A percentile compares a stretch with the other conserved stretches of the same genome.
phyloP scores from a whole-genome alignment of 495 filamentous ascomycete species.

The Daldinia bambusicola region DNA sequence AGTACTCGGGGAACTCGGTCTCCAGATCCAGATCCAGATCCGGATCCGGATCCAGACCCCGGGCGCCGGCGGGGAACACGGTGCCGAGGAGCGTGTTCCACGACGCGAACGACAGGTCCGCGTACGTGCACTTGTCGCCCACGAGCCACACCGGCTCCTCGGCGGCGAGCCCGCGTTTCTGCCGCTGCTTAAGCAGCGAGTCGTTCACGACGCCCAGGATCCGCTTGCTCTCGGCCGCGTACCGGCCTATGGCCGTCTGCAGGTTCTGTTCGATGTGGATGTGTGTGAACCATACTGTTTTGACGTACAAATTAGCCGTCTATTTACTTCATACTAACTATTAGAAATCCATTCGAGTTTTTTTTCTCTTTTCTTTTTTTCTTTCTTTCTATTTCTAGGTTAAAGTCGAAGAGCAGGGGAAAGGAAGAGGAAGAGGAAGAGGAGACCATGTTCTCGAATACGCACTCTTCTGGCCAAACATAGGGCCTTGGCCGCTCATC shows the following conservation, averaged over 20 bases:
- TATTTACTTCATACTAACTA: background rate
- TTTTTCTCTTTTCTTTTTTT: too few species aligned
- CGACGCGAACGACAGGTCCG: conserved; percentile 67
- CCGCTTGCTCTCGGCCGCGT: background rate
- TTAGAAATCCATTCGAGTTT: background rate
- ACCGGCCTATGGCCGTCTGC: background rate
- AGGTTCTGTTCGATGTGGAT: background rate
- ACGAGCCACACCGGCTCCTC: conserved; percentile 68
- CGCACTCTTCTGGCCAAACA: conserved; percentile 61
- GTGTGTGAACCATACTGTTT: conserved; percentile 1
- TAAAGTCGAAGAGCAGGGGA: too few species aligned
- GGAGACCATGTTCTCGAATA: background rate
- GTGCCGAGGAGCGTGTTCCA: conserved; percentile 56
- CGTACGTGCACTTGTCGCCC: conserved; percentile 66
- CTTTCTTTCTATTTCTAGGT: too few species aligned
- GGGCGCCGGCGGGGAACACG: conserved; percentile 9
- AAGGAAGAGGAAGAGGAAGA: background rate
- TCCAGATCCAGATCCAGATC: background rate
- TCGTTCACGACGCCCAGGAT: background rate
- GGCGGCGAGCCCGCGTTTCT: conserved; percentile 27
- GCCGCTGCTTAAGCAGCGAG: background rate
- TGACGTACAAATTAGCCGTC: background rate
- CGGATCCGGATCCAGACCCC: background rate
- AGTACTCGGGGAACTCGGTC: background rate
- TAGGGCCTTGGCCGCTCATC: conserved; percentile 73